Conservation (phyloP, 1,284 basidiomycete genomes). For the Trametes polyzona region DNA sequence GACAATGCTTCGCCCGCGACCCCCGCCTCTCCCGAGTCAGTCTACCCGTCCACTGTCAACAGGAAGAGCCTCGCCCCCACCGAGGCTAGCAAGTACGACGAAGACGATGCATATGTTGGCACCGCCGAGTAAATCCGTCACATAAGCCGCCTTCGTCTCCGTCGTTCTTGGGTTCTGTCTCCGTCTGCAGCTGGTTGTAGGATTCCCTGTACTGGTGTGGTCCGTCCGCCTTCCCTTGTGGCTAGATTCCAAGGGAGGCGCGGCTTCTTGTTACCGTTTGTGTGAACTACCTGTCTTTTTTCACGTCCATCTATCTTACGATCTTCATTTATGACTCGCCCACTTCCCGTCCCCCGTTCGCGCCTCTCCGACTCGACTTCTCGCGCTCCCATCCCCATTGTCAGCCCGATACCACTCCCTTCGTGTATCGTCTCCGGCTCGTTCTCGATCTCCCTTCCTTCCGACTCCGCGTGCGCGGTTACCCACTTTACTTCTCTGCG, state of each 20-base stretch:
- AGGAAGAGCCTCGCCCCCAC: conserved; percentile 39
- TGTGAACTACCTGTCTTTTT: conserved; percentile 18
- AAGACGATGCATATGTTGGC: conserved; percentile 37
- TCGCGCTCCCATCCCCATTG: not conserved
- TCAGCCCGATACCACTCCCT: not conserved
- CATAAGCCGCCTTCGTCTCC: not conserved
- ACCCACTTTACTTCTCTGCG: not conserved
- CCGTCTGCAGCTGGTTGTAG: conserved; percentile 17
- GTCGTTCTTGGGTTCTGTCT: not conserved
- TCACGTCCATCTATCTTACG: conserved; percentile 7
- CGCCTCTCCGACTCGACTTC: not conserved
- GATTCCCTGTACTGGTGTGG: conserved; percentile 17
- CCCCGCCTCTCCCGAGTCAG: conserved; percentile 16
- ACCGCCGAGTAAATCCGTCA: conserved; percentile 37
- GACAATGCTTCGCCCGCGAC: conserved; percentile 17
- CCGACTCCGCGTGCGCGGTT: conserved; percentile 1
- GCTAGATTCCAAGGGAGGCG: not conserved
- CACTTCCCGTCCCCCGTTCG: not conserved
- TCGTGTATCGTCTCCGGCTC: not conserved
- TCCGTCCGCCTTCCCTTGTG: not conserved
- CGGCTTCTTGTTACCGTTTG: not conserved
- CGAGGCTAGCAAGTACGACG: conserved; percentile 36
- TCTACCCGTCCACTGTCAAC: conserved; percentile 18
- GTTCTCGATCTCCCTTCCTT: not conserved
- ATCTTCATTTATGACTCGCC: conserved; percentile 6